Conservation (phyloP, 2,329 filamentous ascomycete genomes). For the Aspergillus pseudoviridinutans region DNA sequence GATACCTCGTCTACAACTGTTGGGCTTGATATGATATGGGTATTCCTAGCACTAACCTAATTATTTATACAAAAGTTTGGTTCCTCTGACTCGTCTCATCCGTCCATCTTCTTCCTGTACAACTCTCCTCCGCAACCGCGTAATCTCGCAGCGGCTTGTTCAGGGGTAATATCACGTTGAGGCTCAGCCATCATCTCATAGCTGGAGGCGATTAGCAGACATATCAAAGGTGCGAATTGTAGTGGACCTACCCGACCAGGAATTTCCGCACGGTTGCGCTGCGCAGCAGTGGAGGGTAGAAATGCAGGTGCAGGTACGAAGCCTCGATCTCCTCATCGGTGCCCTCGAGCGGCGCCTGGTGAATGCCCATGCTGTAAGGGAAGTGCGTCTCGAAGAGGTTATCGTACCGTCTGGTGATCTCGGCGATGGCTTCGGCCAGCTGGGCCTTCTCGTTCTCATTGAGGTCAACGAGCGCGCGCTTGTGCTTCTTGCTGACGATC, state of each 20-base stretch:
- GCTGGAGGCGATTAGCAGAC: conserved; percentile 25
- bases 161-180: conserved; percentile 96
- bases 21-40: neutral
- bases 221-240: neutral
- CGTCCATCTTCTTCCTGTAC: conserved; percentile 65
- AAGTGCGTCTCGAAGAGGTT: conserved; percentile 97
- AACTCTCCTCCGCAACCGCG: conserved; percentile 74
- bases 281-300: conserved; percentile 88
- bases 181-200: conserved; percentile 97
- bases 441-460: conserved; percentile 64
- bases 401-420: conserved; percentile 88
- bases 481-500: conserved; percentile 78
- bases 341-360: conserved; percentile 86
- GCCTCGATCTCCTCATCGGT: conserved; percentile 78
- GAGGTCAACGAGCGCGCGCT: conserved; percentile 80
- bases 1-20: neutral
- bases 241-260: conserved; percentile 64
- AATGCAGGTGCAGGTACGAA: conserved; percentile 94
- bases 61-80: neutral
- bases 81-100: conserved; percentile 2
- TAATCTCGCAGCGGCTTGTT: conserved; percentile 81
- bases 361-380: conserved; percentile 94
- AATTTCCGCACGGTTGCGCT: conserved; percentile 96
- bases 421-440: conserved; percentile 79
- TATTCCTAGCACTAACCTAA: conserved; percentile 10